Evolutionary conservation across 768 basidiomycete species (phyloP), one percentile per base, ranked within the genome.

Genomic region (Lepiota venenata): DNA sequence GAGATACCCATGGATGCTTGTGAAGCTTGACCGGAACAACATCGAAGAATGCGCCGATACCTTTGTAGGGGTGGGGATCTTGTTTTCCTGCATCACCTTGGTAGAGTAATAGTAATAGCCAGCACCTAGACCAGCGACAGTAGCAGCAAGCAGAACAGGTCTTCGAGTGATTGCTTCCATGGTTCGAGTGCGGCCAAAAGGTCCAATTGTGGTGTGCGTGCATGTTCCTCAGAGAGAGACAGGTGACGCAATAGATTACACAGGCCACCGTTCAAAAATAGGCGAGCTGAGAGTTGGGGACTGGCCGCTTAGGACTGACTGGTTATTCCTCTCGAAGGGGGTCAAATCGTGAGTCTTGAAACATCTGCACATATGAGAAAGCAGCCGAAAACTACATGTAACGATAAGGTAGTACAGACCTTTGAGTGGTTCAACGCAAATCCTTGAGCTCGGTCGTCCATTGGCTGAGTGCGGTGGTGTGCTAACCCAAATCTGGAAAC

Each of bases 21-120:
- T 52, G 35, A 47, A 3, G 40, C 32, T 9, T 42, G 8, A 43
- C 15, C 4, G 29, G 37, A 27, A 15, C 10, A 20, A 7, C 25
- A 4, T 8, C 2, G 21, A 14, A 27, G 18, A 12, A 16, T 1
- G 14, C 21, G 27, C 20, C 29, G 58, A 38, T 21, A 63, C 67
- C 63, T 65, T 66, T 36, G 63, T 61, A 22, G 63, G 22, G 11
- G 39, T 43, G 1, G 39, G 39, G 7, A 44, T 2, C 20, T 32
- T 29, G 32, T 6, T n/a, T 7, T 37, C 49, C 11, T 14, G 14
- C 29, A 46, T 42, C 45, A 47, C 27, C 32, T 32, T 55, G 6
- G 46, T 36, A 20, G 25, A 32, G 27, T 55, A 47, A 40, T 47
- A 43, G 18, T 27, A 42, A 40, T 55, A 55, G 16, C 46, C 42